Evolutionary conservation across 108 stramenopile genomes (phyloP).

Genomic region (Skeletonema tropicum): DNA sequence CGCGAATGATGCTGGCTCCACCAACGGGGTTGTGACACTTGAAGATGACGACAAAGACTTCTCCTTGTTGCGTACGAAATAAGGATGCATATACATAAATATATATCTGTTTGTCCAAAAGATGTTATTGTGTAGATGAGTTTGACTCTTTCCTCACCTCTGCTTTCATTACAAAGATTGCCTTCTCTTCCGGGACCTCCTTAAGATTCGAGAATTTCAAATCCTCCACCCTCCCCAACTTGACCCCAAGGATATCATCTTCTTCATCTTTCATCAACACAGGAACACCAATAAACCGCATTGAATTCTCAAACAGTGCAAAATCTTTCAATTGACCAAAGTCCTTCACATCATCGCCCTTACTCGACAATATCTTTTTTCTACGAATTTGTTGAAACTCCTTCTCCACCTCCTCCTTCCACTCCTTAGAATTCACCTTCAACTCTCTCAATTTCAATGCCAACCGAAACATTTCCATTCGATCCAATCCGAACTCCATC

Average conservation of each 20-base stretch:
- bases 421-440: slow-evolving; percentile 9
- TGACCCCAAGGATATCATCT: slow-evolving; percentile 43
- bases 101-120: not conserved
- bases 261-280: slow-evolving; percentile 54
- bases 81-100: not conserved
- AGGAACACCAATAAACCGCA: slow-evolving; percentile 41
- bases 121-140: not conserved
- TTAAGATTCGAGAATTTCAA: slow-evolving; percentile 32
- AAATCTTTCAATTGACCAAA: slow-evolving; percentile 26
- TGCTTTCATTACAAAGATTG: slow-evolving; percentile 24
- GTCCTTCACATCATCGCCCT: not conserved
- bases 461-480: slow-evolving; percentile 23
- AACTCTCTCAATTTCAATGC: slow-evolving; percentile 8
- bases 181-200: slow-evolving; percentile 17
- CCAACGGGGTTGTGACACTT: no score
- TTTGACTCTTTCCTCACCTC: slow-evolving; percentile 13
- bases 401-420: slow-evolving; percentile 26
- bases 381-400: slow-evolving; percentile 17
- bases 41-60: no score
- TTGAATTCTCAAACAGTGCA: slow-evolving; percentile 27
- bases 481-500: slow-evolving; percentile 20
- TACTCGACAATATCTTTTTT: slow-evolving; percentile 12
- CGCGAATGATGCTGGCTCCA: no score
- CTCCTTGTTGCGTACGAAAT: no score
- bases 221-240: slow-evolving; percentile 35